Conservation (phyloP, 179 eudicot species). For the Silene vulgaris region DNA sequence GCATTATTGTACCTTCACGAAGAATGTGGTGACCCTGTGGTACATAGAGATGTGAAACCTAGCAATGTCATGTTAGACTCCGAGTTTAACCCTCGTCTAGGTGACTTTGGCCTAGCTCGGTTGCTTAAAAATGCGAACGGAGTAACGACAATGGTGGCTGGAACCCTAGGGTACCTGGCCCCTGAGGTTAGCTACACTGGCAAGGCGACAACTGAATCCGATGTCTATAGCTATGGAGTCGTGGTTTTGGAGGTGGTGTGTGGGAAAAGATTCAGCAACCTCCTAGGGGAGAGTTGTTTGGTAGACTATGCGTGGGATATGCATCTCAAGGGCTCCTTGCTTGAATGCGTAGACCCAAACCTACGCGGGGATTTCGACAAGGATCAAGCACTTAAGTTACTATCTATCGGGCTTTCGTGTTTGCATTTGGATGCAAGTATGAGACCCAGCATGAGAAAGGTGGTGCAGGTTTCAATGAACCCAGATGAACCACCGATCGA, state of each 20-base stretch:
- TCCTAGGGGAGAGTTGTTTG: conserved; percentile 50
- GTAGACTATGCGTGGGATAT: conserved; percentile 55
- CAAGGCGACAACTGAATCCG: conserved; percentile 52
- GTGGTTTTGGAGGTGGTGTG: conserved; percentile 64
- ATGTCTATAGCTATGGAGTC: conserved; percentile 69
- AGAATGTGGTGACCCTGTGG: conserved; percentile 59
- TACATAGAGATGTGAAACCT: conserved; percentile 69
- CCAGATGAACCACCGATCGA: conserved; percentile 51
- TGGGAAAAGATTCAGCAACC: conserved; percentile 51
- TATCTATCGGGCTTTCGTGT: conserved; percentile 50
- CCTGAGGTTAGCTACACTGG: conserved; percentile 70
- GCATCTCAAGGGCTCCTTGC: conserved; percentile 32
- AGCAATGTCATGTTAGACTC: conserved; percentile 71
- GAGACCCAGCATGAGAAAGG: conserved; percentile 63
- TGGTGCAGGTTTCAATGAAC: conserved; percentile 49
- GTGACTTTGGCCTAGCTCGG: conserved; percentile 71
- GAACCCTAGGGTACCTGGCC: conserved; percentile 69
- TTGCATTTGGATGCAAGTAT: conserved; percentile 42
- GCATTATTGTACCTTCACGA: conserved; percentile 60
- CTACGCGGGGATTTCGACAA: conserved; percentile 35
- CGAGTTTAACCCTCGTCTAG: conserved; percentile 52
- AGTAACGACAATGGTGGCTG: conserved; percentile 63
- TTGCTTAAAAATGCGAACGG: conserved; percentile 40
- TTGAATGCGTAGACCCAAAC: conserved; percentile 43
- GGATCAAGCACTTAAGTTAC: conserved; percentile 38